phyloP scores from a whole-genome alignment of 1,284 basidiomycete species.

The Ustilago lituana region DNA sequence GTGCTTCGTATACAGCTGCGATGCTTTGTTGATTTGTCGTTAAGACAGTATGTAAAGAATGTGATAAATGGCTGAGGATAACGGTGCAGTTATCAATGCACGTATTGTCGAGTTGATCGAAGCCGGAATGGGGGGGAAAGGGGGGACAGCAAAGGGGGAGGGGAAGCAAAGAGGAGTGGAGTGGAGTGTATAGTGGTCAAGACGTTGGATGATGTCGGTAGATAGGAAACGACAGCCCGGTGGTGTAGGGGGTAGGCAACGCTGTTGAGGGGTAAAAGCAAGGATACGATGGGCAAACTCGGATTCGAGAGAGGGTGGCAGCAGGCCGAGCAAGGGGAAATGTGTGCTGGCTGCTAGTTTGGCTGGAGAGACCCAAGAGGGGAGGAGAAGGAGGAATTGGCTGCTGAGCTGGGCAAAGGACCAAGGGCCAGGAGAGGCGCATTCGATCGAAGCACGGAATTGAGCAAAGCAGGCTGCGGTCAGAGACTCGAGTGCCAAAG shows the following conservation, averaged over 20 bases:
- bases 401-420: neutral
- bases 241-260: neutral
- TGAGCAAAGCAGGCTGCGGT: neutral
- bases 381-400: slow-evolving; percentile 2
- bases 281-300: neutral
- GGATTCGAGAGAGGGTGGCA: neutral
- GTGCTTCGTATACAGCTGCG: too few relatives aligned
- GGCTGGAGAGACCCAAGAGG: too few relatives aligned
- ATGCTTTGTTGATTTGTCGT: too few relatives aligned
- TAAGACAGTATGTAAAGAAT: too few relatives aligned
- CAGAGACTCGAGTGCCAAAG: too few relatives aligned
- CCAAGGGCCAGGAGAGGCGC: neutral
- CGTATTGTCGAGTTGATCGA: neutral
- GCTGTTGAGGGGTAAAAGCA: neutral
- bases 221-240: neutral
- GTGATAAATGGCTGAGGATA: slow-evolving; percentile 1
- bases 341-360: too few relatives aligned
- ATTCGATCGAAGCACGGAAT: neutral
- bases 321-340: neutral
- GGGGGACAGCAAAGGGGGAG: neutral
- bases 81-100: slow-evolving; percentile 4
- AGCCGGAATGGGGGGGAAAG: neutral
- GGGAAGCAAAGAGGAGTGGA: slow-evolving; percentile 21
- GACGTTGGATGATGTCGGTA: slow-evolving; percentile 13
- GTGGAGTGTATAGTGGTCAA: slow-evolving; percentile 16